Evolutionary conservation across 495 filamentous ascomycete genomes (phyloP), one percentile per base, ranked within the genome.

Genomic region (Penicillium lagena): DNA sequence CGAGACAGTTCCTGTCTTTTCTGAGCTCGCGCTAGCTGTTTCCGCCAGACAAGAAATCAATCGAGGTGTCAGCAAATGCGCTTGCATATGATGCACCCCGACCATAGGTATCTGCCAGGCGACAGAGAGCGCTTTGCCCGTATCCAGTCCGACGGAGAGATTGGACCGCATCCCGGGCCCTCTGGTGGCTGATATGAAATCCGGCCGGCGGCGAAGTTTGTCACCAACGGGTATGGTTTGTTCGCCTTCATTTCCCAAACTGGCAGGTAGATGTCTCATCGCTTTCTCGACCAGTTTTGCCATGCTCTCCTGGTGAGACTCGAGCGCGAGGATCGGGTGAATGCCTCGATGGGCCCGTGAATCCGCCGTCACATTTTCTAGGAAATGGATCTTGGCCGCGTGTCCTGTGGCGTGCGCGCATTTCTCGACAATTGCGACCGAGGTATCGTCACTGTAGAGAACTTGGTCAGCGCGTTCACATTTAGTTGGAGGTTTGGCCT

Each of bases 51-150:
- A 85, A 9, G 71, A 62, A 2, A 87, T 80, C n/a, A 98, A 79
- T 3, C 86, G 77, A 7, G 90, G 86, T 7, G 93, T 97, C 38
- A 98, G 61, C 3, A 90, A 80, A 62, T 98, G 93, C 11, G 91
- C 93, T 59, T 96, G 90, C 93, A 98, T 97, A 62, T 98, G 93
- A 55, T 98, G 82, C 0, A 96, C 87, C 0, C 79, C 93, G 2
- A 96, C 59, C 27, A 97, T 64, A 3, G 90, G 89, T 2, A 89
- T 70, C 39, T 83, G 74, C 87, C 85, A 91, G 30, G 85, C 90
- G 22, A 86, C 67, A 1, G 90, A 84, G 5, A 98, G 77, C 2
- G 86, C 93, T 63, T 97, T 96, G 12, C 89, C 93, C 1, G 79
- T 85, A 59, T 93, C 85, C 4, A 96, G 56, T 0, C 93, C 93